Percentiles rank a stretch among this genome's conserved stretches.
Conservation (phyloP, 2,329 filamentous ascomycete genomes). For the Fusarium sulawesiense region DNA sequence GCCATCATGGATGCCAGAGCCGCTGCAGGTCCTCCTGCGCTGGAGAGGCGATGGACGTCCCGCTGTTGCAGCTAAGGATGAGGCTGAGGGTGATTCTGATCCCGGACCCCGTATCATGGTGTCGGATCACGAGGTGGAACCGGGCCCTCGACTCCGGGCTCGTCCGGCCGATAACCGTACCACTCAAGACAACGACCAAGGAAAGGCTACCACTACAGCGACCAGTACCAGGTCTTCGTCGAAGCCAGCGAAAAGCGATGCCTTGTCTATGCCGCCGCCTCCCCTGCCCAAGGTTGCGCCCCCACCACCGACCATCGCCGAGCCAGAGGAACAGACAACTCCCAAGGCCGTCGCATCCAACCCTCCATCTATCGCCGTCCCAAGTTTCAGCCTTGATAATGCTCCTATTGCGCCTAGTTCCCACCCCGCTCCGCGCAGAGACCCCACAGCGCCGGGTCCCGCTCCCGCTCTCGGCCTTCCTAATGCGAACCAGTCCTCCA, state of each 20-base stretch:
- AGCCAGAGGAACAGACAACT: slow-evolving; percentile 59
- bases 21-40: slow-evolving; percentile 43
- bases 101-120: slow-evolving; percentile 37
- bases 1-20: slow-evolving; percentile 58
- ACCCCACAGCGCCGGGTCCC: slow-evolving; percentile 33
- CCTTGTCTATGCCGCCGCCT: slow-evolving; percentile 53
- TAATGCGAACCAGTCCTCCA: slow-evolving; percentile 24
- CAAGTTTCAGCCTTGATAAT: slow-evolving; percentile 60
- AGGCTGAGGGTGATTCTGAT: slow-evolving; percentile 18
- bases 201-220: slow-evolving; percentile 10
- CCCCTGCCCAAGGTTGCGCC: slow-evolving; percentile 50
- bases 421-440: slow-evolving; percentile 30
- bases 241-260: slow-evolving; percentile 41
- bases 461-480: slow-evolving; percentile 11
- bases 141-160: slow-evolving; percentile 39
- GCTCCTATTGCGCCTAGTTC: slow-evolving; percentile 37
- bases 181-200: slow-evolving; percentile 24
- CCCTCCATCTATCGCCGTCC: slow-evolving; percentile 50
- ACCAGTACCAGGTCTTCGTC: slow-evolving; percentile 1
- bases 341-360: slow-evolving; percentile 59
- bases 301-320: slow-evolving; percentile 37
- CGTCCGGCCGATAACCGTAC: slow-evolving; percentile 42
- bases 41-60: slow-evolving; percentile 36
- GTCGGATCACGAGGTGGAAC: slow-evolving; percentile 44
- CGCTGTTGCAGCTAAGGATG: slow-evolving; percentile 13